These are phyloP conservation scores for Epichloe sibirici DNA, from an alignment of 2,329 filamentous ascomycete species.

Conservation along the genomic window DNA sequence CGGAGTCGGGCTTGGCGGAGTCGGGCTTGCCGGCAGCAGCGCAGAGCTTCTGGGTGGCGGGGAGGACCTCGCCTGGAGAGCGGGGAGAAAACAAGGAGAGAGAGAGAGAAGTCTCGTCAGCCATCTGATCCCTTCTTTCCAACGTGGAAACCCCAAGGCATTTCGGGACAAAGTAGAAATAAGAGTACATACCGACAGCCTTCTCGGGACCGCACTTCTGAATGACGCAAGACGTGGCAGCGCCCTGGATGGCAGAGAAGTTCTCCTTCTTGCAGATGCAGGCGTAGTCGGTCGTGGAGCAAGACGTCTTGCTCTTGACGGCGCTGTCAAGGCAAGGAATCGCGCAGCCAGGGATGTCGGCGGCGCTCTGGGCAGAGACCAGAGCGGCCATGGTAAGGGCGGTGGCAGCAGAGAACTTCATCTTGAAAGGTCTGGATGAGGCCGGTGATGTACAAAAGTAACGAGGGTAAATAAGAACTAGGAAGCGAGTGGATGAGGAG, in stretches of 20 bases:
- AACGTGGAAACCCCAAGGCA: too few relatives aligned
- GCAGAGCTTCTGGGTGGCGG: conserved; percentile 25
- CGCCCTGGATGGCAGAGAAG: conserved; percentile 19
- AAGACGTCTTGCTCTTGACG: conserved; percentile 19
- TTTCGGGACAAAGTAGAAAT: too few relatives aligned
- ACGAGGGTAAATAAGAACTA: conserved; percentile 17
- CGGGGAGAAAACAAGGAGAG: too few relatives aligned
- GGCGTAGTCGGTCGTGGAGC: conserved; percentile 19
- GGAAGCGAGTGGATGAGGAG: conserved; percentile 19
- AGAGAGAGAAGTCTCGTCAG: too few relatives aligned
- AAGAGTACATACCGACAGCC: conserved; percentile 25
- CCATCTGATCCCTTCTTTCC: background rate
- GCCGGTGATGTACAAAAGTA: conserved; percentile 8
- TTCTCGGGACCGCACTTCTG: conserved; percentile 22
- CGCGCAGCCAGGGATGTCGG: conserved; percentile 27
- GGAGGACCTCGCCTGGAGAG: conserved; percentile 24
- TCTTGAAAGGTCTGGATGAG: conserved; percentile 16
- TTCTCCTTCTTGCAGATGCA: conserved; percentile 21
- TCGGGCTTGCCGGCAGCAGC: conserved; percentile 6
- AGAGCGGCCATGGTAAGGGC: conserved; percentile 22
- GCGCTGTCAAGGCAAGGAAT: conserved; percentile 23
- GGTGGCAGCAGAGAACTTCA: conserved; percentile 25
- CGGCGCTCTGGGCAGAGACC: conserved; percentile 21
- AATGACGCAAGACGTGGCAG: conserved; percentile 24
- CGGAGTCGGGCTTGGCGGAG: conserved; percentile 1